Conservation (phyloP, 2,329 filamentous ascomycete genomes). For the Ophiosphaerella korrae region DNA sequence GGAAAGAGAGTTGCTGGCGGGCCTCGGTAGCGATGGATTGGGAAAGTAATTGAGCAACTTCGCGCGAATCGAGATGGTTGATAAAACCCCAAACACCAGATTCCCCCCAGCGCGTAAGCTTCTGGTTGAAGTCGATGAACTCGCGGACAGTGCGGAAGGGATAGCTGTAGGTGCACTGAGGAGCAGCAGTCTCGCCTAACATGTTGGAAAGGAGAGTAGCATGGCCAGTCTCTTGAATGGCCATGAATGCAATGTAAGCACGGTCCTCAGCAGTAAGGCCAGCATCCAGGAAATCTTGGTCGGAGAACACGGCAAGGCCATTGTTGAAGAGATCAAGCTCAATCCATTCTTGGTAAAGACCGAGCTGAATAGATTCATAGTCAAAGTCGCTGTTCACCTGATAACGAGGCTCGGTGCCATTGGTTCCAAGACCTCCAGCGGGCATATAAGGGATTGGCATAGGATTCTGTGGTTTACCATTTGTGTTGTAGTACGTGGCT, state of each 20-base stretch:
- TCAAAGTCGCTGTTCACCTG: conserved; percentile 82
- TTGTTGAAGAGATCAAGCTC: conserved; percentile 83
- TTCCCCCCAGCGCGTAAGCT: conserved; percentile 82
- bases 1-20: conserved; percentile 83
- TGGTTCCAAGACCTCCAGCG: conserved; percentile 73
- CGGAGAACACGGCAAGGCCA: conserved; percentile 71
- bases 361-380: conserved; percentile 76
- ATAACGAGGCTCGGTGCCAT: conserved; percentile 77
- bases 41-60: conserved; percentile 72
- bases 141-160: conserved; percentile 75
- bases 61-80: conserved; percentile 75
- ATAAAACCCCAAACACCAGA: conserved; percentile 82
- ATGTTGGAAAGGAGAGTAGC: conserved; percentile 79
- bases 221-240: conserved; percentile 76
- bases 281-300: conserved; percentile 69
- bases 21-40: conserved; percentile 80
- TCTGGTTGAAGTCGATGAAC: conserved; percentile 83
- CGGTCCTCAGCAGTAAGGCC: conserved; percentile 73
- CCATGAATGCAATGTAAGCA: conserved; percentile 76
- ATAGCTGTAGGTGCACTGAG: conserved; percentile 82
- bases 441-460: conserved; percentile 75
- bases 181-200: conserved; percentile 71
- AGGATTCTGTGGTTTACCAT: conserved; percentile 70
- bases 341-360: conserved; percentile 82
- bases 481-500: conserved; percentile 71